Base-by-base conservation (phyloP, 192 early-diverging fungal species). In the Mycoemilia scoparia region DNA sequence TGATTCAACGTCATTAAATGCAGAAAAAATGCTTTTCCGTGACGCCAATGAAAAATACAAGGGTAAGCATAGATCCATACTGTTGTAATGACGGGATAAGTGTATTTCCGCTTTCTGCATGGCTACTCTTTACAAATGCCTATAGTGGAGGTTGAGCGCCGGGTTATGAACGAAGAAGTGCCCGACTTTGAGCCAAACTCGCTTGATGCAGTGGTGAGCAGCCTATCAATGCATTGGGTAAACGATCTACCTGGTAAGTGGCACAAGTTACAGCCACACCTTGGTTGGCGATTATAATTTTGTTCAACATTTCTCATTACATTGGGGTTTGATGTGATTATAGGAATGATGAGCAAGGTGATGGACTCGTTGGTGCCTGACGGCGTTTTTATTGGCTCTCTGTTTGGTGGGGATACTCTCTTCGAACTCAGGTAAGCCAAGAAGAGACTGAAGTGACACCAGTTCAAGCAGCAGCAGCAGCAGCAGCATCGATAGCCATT, bases 371-470 rank as follows among this genome's bases (percentile, higher is more conserved):
- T 96, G 31, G 87, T 90, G 39, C 84, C 88, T 0, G 91, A 96
- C 50, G 79, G 87, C 25, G 73, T 83, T 36, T 96, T 96, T 51
- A 70, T 96, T 32, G 88, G 76, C 7, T 81, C 87, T 4, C 79
- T 96, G 75, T 71, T 90, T 62, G 88, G 91, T 21, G 86, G 84
- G 3, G 91, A 96, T 38, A 87, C 88, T n/a, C 60, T 96, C 15
- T 96, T 82, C 70, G 91, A 96, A 54, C 64, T 96, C 11, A 51
- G 31, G 31, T 32, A 32, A 32, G 31, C 31, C 14, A 76, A 74
- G 69, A 52, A 26, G 47, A 24, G 43, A 20, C 3, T 3, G n/a
- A 20, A n/a, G 24, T 2, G 5, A 18, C 24, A 3, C 7, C 15
- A n/a, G n/a, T n/a, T n/a, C n/a, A n/a, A n/a, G n/a, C n/a, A n/a